Evolutionary conservation across 768 basidiomycete genomes (phyloP).

Genomic region (Sutorius australiensis): DNA sequence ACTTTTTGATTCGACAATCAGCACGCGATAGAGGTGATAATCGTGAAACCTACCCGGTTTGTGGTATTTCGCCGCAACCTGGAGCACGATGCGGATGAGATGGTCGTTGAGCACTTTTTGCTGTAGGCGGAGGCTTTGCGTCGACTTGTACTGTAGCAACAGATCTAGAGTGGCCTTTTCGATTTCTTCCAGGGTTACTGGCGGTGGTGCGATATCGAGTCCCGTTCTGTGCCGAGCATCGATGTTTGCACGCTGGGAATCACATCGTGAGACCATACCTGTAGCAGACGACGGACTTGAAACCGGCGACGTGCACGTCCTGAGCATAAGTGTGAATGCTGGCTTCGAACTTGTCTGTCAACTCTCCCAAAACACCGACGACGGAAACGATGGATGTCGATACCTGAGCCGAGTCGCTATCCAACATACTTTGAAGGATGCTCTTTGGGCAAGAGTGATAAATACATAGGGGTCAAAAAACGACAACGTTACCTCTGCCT

Average conservation of each 20-base stretch:
- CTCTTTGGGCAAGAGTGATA: slow-evolving; percentile 4
- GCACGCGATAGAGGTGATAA: not conserved
- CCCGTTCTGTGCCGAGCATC: slow-evolving; percentile 46
- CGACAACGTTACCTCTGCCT: slow-evolving; percentile 56
- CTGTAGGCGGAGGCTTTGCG: slow-evolving; percentile 46
- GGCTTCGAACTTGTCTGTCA: slow-evolving; percentile 35
- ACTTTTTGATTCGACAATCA: slow-evolving; percentile 39
- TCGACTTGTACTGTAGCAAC: slow-evolving; percentile 34
- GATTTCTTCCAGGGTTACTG: slow-evolving; percentile 25
- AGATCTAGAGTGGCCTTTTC: slow-evolving; percentile 33
- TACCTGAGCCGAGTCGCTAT: not conserved
- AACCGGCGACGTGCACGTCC: slow-evolving; percentile 53
- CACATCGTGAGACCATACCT: slow-evolving; percentile 20
- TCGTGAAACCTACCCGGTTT: slow-evolving; percentile 53
- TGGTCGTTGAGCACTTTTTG: slow-evolving; percentile 65
- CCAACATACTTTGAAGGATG: slow-evolving; percentile 23
- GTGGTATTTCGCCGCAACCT: slow-evolving; percentile 45
- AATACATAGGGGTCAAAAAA: not conserved
- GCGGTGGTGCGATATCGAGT: slow-evolving; percentile 43
- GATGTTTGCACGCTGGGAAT: not conserved
- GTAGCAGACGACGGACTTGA: slow-evolving; percentile 78
- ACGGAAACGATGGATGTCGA: slow-evolving; percentile 14
- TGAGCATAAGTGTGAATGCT: slow-evolving; percentile 37
- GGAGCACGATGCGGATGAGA: slow-evolving; percentile 54
- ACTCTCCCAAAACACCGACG: slow-evolving; percentile 17